Base-by-base conservation (phyloP, 1,284 basidiomycete species). In the Ceratobasidium sp. region DNA sequence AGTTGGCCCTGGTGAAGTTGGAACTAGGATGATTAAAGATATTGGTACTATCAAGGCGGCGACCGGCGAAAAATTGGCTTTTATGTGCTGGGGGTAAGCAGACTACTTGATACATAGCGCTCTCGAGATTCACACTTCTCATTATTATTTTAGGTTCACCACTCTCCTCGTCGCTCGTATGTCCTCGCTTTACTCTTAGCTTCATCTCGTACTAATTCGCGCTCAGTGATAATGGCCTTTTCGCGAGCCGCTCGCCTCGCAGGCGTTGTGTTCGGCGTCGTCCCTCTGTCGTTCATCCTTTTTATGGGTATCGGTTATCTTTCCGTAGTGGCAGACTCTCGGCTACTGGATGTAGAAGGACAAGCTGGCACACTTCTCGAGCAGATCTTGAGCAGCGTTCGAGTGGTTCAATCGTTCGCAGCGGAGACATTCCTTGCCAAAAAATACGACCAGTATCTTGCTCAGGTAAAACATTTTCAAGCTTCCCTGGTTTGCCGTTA, bases 1-100 rank as follows among this genome's bases (percentile, higher is more conserved):
- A 3, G 79, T 82, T 52, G 83, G 83, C 28, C 78, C 82, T 5
- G 83, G 83, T 63, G 82, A 83, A 74, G 79, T 83, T 43, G 80
- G 80, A 9, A 80, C 80, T 13, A 75, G 80, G 30, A 77, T 81
- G 32, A 79, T 79, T 74, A 82, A 81, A 62, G 83, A 84, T 66
- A 79, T 84, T 64, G 78, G 79, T 6, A 75, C 78, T 8, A 78
- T 84, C 47, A 79, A 80, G 32, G 78, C 78, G 1, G 82, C 80
- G 16, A 77, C 82, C 2, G 83, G 83, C 16, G 83, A 84, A 66
- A 80, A 83, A 75, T 66, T 82, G 2, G 82, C 80, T 11, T 82
- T 80, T 73, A 62, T 81, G 47, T 72, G 79, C n/a, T 83, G 81
- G 79, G 76, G 79, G 7, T 73, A 47, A 49, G 67, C 58, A 3